A percentile compares a stretch with the other conserved stretches of the same genome.
phyloP scores from a whole-genome alignment of 768 basidiomycete species.

The Lepiota venenata region DNA sequence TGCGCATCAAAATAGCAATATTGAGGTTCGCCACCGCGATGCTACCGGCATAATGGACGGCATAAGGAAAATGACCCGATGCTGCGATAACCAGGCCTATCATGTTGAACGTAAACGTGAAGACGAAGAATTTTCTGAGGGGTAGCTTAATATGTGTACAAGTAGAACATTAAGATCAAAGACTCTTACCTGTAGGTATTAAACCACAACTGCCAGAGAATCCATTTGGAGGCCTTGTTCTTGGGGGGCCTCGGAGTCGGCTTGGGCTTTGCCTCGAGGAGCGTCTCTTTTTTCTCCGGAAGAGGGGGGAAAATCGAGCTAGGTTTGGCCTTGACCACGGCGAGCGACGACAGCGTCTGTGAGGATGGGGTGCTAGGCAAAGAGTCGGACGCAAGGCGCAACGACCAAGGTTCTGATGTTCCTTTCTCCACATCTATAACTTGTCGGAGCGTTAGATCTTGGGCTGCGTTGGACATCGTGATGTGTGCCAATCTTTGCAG shows the following conservation, averaged over 20 bases:
- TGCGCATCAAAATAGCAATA: conserved; percentile 70
- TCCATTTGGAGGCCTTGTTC: conserved; percentile 57
- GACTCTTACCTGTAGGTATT: conserved; percentile 60
- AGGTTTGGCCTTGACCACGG: background rate
- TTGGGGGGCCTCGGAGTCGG: conserved; percentile 37
- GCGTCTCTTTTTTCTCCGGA: conserved; percentile 27
- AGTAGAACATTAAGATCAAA: background rate
- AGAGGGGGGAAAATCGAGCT: conserved; percentile 24
- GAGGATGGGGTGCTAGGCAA: conserved; percentile 20
- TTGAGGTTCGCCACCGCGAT: conserved; percentile 72
- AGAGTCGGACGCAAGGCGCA: conserved; percentile 31
- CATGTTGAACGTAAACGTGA: conserved; percentile 59
- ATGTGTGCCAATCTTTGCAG: conserved; percentile 16
- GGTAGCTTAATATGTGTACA: background rate
- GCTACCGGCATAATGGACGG: conserved; percentile 55
- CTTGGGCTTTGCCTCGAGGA: conserved; percentile 30
- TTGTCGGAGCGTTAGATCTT: conserved; percentile 36
- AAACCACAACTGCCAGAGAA: conserved; percentile 63
- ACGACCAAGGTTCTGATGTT: conserved; percentile 40
- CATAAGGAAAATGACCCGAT: conserved; percentile 65
- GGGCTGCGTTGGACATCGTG: conserved; percentile 42
- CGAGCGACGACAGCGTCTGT: conserved; percentile 1
- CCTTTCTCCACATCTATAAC: conserved; percentile 57
- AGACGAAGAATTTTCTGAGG: conserved; percentile 64
- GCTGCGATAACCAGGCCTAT: conserved; percentile 59